A percentile compares a stretch with the other conserved stretches of the same genome.
These are phyloP conservation scores for Lagenidium giganteum DNA, from an alignment of 352 stramenopile genomes.

Conservation along the genomic window DNA sequence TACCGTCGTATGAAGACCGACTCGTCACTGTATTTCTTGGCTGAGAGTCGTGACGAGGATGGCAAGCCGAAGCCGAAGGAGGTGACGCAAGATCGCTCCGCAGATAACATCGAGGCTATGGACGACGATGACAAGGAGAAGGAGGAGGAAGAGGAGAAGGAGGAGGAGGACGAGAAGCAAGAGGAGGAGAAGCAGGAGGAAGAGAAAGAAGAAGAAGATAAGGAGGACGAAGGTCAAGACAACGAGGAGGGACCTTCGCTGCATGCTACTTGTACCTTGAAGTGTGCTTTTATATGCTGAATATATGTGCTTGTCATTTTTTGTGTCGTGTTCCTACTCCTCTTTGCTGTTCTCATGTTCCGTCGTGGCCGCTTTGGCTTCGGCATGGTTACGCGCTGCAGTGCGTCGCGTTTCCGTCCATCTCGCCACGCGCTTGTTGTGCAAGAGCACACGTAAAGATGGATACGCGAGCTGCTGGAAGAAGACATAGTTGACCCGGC, in stretches of 20 bases:
- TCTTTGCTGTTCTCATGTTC: not conserved
- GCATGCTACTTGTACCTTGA: not conserved
- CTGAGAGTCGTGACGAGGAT: constrained; percentile 16
- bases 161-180: constrained; percentile 10
- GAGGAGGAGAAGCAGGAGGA: constrained; percentile 9
- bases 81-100: not conserved
- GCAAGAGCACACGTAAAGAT: constrained; percentile 26
- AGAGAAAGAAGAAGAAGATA: not conserved
- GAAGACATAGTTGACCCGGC: constrained; percentile 52
- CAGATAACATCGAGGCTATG: not conserved
- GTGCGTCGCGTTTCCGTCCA: too few relatives aligned
- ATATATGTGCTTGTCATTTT: constrained; percentile 5
- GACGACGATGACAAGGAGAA: constrained; percentile 1
- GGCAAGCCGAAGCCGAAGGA: constrained; percentile 2
- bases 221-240: constrained; percentile 4
- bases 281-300: constrained; percentile 2
- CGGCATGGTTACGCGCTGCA: not conserved
- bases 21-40: constrained; percentile 37
- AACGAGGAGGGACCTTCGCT: not conserved
- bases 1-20: constrained; percentile 13
- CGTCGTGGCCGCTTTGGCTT: constrained; percentile 3
- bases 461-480: constrained; percentile 55
- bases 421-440: constrained; percentile 23
- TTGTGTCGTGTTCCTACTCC: constrained; percentile 1
- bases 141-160: not conserved